Percentiles rank a stretch among this genome's conserved stretches.
These are phyloP conservation scores for Ophiostoma sp. DNA, from an alignment of 2,329 filamentous ascomycete species.

Conservation along the genomic window DNA sequence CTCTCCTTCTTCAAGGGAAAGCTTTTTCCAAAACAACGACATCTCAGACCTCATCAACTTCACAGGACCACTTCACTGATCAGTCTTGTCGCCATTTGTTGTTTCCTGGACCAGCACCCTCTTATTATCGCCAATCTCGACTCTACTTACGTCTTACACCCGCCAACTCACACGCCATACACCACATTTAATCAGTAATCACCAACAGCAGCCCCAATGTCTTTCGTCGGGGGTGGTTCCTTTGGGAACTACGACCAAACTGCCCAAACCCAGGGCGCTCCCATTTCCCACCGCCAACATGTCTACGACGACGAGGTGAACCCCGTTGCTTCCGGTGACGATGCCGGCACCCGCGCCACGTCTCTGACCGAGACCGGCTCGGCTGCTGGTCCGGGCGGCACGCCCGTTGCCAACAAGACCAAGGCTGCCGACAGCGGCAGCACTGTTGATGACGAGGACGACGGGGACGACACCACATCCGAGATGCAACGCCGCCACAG, in stretches of 20 bases:
- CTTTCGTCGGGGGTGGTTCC: conserved; percentile 39
- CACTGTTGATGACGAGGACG: conserved; percentile 32
- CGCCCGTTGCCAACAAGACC: conserved; percentile 19
- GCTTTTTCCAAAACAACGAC: not conserved
- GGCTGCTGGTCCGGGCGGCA: conserved; percentile 24
- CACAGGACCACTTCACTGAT: conserved; percentile 8
- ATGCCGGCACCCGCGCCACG: conserved; percentile 34
- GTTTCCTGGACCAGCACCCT: conserved; percentile 3
- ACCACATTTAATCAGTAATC: not conserved
- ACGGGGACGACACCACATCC: conserved; percentile 36
- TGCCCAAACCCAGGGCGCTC: conserved; percentile 40
- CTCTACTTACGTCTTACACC: not conserved
- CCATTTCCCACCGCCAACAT: conserved; percentile 30
- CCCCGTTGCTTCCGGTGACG: conserved; percentile 23
- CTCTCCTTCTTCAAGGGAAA: not conserved
- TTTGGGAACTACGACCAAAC: conserved; percentile 48
- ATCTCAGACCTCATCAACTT: not conserved
- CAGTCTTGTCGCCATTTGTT: conserved; percentile 8
- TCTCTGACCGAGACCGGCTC: conserved; percentile 37
- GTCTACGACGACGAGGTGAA: conserved; percentile 30
- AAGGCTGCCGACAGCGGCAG: conserved; percentile 3
- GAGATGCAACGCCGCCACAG: conserved; percentile 49
- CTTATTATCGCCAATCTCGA: not conserved
- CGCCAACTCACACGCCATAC: not conserved
- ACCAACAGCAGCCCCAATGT: conserved; percentile 34